Evolutionary conservation across 1,284 basidiomycete genomes (phyloP).

Genomic region (Tilletia horrida): DNA sequence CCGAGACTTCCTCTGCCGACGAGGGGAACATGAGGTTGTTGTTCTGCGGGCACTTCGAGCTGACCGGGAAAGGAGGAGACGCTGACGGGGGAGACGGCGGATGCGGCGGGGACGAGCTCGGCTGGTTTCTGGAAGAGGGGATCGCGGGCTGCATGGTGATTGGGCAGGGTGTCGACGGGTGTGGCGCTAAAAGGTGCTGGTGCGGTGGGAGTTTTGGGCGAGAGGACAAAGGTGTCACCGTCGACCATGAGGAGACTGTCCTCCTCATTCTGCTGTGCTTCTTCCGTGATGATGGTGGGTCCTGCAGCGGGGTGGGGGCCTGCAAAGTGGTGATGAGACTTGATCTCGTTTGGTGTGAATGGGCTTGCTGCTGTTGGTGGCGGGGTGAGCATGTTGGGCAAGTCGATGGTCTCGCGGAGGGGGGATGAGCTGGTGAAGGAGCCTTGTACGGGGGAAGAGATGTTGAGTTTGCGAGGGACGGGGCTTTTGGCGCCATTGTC

Average conservation of each 20-base stretch:
- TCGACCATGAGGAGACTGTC: constrained; percentile 2
- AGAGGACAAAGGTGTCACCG: background rate
- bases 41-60: background rate
- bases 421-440: constrained; percentile 10
- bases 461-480: constrained; percentile 5
- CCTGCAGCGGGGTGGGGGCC: background rate
- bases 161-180: too few species aligned
- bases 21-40: background rate
- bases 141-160: background rate
- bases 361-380: background rate
- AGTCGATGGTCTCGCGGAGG: background rate
- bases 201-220: background rate
- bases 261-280: too few species aligned
- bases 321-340: background rate
- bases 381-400: background rate
- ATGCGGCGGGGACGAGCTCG: background rate
- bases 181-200: background rate
- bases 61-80: background rate
- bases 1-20: constrained; percentile 1
- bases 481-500: background rate
- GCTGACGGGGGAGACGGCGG: background rate
- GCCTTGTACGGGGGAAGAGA: constrained; percentile 1
- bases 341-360: background rate
- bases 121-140: background rate
- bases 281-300: background rate